A percentile compares a stretch with the other conserved stretches of the same genome.
Evolutionary conservation across 2,329 filamentous ascomycete species (phyloP).

Genomic region (Sarocladium oryzae): DNA sequence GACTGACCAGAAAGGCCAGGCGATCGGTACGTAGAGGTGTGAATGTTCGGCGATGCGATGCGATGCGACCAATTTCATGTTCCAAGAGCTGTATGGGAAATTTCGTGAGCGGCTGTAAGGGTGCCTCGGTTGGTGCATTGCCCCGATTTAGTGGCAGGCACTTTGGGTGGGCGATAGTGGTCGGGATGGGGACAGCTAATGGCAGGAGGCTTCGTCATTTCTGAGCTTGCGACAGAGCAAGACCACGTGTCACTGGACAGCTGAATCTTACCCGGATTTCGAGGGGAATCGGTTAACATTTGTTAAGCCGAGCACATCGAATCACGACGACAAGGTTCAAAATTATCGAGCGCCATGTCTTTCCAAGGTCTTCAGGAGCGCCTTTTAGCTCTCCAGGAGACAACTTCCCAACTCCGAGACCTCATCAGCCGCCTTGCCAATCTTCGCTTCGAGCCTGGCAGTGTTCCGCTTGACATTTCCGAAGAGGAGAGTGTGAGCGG

Average conservation of each 20-base stretch:
- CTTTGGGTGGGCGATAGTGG: neutral
- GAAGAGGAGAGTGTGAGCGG: conserved; percentile 48
- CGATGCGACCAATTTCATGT: neutral
- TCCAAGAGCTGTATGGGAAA: neutral
- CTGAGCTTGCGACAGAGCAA: neutral
- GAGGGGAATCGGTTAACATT: no score
- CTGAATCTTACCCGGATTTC: no score
- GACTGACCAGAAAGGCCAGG: neutral
- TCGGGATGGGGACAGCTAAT: neutral
- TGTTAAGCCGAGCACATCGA: no score
- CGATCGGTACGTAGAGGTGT: neutral
- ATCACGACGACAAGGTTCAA: no score
- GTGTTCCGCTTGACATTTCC: conserved; percentile 42
- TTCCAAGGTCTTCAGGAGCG: conserved; percentile 57
- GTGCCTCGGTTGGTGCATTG: conserved; percentile 5
- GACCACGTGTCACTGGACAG: neutral
- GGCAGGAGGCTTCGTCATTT: conserved; percentile 5
- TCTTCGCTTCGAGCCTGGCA: conserved; percentile 53
- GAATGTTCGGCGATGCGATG: no score
- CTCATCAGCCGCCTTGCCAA: conserved; percentile 54
- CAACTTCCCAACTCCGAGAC: conserved; percentile 48
- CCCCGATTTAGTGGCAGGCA: conserved; percentile 8
- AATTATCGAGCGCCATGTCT: conserved; percentile 34
- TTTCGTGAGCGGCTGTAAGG: conserved; percentile 4
- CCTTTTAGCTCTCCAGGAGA: conserved; percentile 54